Evolutionary conservation across 2,329 filamentous ascomycete genomes (phyloP).

Genomic region (Penicillium polonicum): DNA sequence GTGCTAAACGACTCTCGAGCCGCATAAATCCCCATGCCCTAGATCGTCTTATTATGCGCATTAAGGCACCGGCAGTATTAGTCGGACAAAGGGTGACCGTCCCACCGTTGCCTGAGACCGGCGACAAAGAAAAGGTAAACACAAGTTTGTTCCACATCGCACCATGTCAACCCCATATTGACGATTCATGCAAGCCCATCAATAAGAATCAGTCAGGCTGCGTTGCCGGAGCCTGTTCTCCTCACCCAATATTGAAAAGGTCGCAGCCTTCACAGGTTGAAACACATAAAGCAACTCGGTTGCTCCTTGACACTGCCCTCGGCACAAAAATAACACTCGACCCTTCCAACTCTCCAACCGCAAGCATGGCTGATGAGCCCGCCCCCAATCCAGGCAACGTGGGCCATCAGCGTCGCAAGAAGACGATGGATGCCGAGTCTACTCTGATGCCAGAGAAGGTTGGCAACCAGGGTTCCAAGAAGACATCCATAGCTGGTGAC

Average conservation of each 20-base stretch:
- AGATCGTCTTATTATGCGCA: slow-evolving; percentile 45
- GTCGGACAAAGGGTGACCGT: neutral
- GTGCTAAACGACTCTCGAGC: slow-evolving; percentile 38
- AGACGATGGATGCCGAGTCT: slow-evolving; percentile 13
- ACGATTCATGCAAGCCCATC: neutral
- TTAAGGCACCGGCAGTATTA: slow-evolving; percentile 36
- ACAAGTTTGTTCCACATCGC: neutral
- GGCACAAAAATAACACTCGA: slow-evolving; percentile 29
- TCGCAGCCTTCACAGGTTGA: slow-evolving; percentile 28
- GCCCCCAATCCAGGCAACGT: neutral
- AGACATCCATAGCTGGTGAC: slow-evolving; percentile 16
- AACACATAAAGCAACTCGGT: slow-evolving; percentile 32
- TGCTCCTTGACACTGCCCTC: slow-evolving; percentile 29
- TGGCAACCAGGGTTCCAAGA: slow-evolving; percentile 26
- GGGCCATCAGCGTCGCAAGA: slow-evolving; percentile 25
- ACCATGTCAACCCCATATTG: neutral
- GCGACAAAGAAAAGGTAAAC: slow-evolving; percentile 1
- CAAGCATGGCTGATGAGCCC: slow-evolving; percentile 12
- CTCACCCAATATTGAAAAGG: slow-evolving; percentile 44
- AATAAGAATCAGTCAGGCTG: neutral
- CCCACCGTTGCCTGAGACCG: neutral
- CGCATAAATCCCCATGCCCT: slow-evolving; percentile 42
- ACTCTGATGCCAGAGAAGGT: neutral
- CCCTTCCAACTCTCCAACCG: slow-evolving; percentile 27
- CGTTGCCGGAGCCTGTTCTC: slow-evolving; percentile 9